These are phyloP conservation scores for Lagenidium sp. DNA, from an alignment of 352 stramenopile genomes.

Conservation along the genomic window DNA sequence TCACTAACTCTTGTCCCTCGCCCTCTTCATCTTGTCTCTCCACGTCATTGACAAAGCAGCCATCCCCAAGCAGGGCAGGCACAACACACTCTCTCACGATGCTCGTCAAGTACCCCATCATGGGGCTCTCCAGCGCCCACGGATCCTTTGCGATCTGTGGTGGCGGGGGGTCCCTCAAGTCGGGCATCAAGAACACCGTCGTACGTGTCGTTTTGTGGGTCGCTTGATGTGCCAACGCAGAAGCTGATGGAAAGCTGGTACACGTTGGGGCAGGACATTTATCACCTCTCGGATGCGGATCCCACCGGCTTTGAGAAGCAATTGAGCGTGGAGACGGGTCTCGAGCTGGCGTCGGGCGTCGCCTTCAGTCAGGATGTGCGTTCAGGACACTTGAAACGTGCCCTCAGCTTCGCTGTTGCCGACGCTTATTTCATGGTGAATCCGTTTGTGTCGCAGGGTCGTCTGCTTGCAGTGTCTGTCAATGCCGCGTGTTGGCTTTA, in stretches of 20 bases:
- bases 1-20: too few relatives aligned
- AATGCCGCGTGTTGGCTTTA: slow-evolving; percentile 75
- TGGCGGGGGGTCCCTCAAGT: slow-evolving; percentile 73
- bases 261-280: slow-evolving; percentile 81
- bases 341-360: slow-evolving; percentile 61
- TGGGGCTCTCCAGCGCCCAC: slow-evolving; percentile 68
- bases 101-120: slow-evolving; percentile 81
- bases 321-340: slow-evolving; percentile 61
- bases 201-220: slow-evolving; percentile 20
- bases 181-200: slow-evolving; percentile 81
- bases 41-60: too few relatives aligned
- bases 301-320: slow-evolving; percentile 55
- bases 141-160: slow-evolving; percentile 75
- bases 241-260: too few relatives aligned
- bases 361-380: slow-evolving; percentile 62
- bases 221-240: background rate
- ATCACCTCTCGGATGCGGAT: slow-evolving; percentile 53
- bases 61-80: too few relatives aligned
- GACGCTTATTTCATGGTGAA: too few relatives aligned
- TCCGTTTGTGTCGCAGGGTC: slow-evolving; percentile 20
- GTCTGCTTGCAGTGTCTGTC: slow-evolving; percentile 68
- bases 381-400: too few relatives aligned
- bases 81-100: slow-evolving; percentile 32
- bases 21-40: too few relatives aligned
- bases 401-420: too few relatives aligned